Evolutionary conservation across 305 asterid genomes (phyloP).

Genomic region (Fraxinus platypoda): DNA sequence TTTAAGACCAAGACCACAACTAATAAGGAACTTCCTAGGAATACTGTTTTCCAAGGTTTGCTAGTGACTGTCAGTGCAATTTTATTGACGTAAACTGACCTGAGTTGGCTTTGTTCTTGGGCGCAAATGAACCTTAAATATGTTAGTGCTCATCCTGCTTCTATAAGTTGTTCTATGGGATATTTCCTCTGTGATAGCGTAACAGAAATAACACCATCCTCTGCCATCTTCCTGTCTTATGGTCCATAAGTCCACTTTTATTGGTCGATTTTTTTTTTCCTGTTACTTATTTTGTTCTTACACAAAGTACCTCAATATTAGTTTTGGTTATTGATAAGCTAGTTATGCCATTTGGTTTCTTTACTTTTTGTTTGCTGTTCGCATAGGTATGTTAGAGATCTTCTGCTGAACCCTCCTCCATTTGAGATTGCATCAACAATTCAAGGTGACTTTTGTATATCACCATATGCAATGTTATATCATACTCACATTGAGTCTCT

Average conservation of each 20-base stretch:
- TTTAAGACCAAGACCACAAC: not conserved
- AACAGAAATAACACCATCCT: not conserved
- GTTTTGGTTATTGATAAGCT: not conserved
- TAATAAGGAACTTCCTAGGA: not conserved
- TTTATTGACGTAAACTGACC: not conserved
- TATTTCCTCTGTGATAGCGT: not conserved
- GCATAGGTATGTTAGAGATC: conserved; percentile 79
- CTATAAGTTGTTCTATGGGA: not conserved
- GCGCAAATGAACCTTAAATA: not conserved
- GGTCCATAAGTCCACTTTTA: not conserved
- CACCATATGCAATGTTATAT: not conserved
- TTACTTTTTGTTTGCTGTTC: conserved; percentile 21
- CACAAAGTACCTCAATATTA: not conserved
- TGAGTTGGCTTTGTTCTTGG: not conserved
- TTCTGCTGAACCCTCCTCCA: conserved; percentile 94
- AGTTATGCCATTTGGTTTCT: conserved; percentile 12
- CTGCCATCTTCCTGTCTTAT: not conserved
- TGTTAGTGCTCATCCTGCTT: not conserved
- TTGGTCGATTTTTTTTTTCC: not conserved
- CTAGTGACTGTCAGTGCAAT: not conserved
- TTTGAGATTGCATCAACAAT: conserved; percentile 75
- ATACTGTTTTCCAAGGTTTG: not conserved
- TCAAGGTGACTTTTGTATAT: conserved; percentile 51
- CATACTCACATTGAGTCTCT: not conserved
- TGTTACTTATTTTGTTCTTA: not conserved